These are phyloP conservation scores for Aspergillus cejpii DNA, from an alignment of 2,329 filamentous ascomycete species.

Conservation along the genomic window DNA sequence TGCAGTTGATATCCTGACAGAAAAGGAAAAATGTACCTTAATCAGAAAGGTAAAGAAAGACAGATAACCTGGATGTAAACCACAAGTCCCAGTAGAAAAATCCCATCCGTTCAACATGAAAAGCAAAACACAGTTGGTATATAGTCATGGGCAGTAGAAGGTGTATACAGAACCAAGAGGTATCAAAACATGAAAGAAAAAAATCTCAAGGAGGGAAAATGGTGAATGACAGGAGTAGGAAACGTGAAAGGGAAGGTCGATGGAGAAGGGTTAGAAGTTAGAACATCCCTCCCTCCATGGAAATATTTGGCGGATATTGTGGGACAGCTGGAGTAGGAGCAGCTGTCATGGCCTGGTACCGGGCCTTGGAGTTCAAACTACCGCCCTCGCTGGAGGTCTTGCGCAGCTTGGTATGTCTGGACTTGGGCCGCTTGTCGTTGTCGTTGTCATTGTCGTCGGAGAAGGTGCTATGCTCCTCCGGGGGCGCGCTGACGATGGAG, in stretches of 20 bases:
- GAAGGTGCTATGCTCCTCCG: slow-evolving; percentile 39
- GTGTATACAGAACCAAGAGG: slow-evolving; percentile 7
- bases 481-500: slow-evolving; percentile 19
- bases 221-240: neutral
- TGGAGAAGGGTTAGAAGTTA: slow-evolving; percentile 20
- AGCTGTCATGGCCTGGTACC: slow-evolving; percentile 34
- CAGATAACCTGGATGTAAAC: neutral
- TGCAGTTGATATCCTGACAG: neutral
- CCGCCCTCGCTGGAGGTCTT: slow-evolving; percentile 48
- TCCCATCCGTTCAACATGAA: slow-evolving; percentile 13
- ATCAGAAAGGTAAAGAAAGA: neutral
- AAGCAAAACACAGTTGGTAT: slow-evolving; percentile 15
- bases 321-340: slow-evolving; percentile 26
- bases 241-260: slow-evolving; percentile 1
- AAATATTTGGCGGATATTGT: slow-evolving; percentile 26
- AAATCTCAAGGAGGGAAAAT: slow-evolving; percentile 2
- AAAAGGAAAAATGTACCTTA: neutral
- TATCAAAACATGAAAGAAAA: slow-evolving; percentile 4
- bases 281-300: slow-evolving; percentile 37
- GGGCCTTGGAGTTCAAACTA: slow-evolving; percentile 42
- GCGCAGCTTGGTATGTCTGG: slow-evolving; percentile 37
- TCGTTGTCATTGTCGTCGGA: slow-evolving; percentile 41
- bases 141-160: slow-evolving; percentile 12
- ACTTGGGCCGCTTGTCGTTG: slow-evolving; percentile 30
- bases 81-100: neutral